A percentile compares a stretch with the other conserved stretches of the same genome.
Conservation (phyloP, 208 protist species). For the Leishmania turanica region DNA sequence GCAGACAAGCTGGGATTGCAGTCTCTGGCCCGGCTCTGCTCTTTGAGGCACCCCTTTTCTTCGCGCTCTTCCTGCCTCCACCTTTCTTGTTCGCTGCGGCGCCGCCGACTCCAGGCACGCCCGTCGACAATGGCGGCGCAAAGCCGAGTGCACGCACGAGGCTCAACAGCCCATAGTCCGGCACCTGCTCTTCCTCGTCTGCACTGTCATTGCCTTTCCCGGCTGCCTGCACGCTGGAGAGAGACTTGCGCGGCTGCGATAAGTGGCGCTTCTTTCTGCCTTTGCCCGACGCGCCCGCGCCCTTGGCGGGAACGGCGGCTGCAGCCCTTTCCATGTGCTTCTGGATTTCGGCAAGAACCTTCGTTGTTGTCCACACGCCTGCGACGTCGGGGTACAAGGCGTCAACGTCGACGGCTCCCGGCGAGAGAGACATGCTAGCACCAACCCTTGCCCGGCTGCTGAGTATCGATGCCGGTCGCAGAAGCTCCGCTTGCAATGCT, state of each 20-base stretch:
- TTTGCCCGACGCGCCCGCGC: not conserved
- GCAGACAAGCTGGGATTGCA: not conserved
- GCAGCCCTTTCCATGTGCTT: not conserved
- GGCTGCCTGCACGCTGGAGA: not conserved
- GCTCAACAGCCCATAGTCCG: conserved; percentile 28
- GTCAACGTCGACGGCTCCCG: not conserved
- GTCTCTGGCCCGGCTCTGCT: not conserved
- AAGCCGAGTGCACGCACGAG: conserved; percentile 30
- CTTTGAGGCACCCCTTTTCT: conserved; percentile 10
- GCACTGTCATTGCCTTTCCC: not conserved
- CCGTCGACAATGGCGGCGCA: not conserved
- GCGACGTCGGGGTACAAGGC: conserved; percentile 20
- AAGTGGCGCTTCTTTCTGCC: not conserved
- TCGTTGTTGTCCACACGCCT: conserved; percentile 7
- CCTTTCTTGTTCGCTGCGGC: conserved; percentile 1
- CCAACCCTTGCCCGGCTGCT: not conserved
- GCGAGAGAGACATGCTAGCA: not conserved
- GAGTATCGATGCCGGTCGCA: not conserved
- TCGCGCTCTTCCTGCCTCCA: conserved; percentile 2
- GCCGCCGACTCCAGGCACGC: not conserved
- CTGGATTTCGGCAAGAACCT: not conserved
- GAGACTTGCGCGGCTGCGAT: not conserved
- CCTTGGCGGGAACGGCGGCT: not conserved
- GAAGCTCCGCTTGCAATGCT: not conserved
- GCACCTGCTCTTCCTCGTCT: not conserved